Conservation (phyloP, 768 basidiomycete species). For the Sporobolomyces phaffii region DNA sequence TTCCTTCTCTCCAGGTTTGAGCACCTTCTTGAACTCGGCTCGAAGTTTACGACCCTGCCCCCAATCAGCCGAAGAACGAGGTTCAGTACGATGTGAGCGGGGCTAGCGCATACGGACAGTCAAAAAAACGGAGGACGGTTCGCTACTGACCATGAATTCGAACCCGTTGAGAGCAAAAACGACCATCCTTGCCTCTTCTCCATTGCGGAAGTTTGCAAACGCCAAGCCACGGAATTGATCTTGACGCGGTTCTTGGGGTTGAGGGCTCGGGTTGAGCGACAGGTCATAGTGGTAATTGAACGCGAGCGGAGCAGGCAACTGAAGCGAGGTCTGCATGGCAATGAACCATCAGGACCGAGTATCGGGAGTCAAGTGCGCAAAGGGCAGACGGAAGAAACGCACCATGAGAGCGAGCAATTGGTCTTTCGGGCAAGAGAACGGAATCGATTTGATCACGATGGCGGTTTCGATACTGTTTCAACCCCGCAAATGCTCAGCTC, state of each 20-base stretch:
- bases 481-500: neutral
- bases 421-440: slow-evolving; percentile 96
- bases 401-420: slow-evolving; percentile 94
- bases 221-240: slow-evolving; percentile 79
- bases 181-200: slow-evolving; percentile 86
- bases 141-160: slow-evolving; percentile 60
- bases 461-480: slow-evolving; percentile 73
- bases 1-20: slow-evolving; percentile 99
- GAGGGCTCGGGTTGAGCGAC: neutral
- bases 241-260: slow-evolving; percentile 2
- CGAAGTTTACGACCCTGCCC: slow-evolving; percentile 86
- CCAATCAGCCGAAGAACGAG: too few species aligned
- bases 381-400: slow-evolving; percentile 43
- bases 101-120: too few species aligned
- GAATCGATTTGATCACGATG: slow-evolving; percentile 99
- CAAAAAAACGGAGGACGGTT: neutral
- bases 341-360: too few species aligned
- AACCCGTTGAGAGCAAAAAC: slow-evolving; percentile 94
- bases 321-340: slow-evolving; percentile 49
- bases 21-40: slow-evolving; percentile 98
- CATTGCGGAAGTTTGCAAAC: slow-evolving; percentile 93
- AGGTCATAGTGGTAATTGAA: slow-evolving; percentile 80
- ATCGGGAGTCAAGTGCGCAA: too few species aligned
- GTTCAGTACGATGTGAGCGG: too few species aligned
- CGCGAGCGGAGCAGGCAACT: slow-evolving; percentile 93